phyloP scores from a whole-genome alignment of 73 alveolate species.

The Paraurostyla sp. region DNA sequence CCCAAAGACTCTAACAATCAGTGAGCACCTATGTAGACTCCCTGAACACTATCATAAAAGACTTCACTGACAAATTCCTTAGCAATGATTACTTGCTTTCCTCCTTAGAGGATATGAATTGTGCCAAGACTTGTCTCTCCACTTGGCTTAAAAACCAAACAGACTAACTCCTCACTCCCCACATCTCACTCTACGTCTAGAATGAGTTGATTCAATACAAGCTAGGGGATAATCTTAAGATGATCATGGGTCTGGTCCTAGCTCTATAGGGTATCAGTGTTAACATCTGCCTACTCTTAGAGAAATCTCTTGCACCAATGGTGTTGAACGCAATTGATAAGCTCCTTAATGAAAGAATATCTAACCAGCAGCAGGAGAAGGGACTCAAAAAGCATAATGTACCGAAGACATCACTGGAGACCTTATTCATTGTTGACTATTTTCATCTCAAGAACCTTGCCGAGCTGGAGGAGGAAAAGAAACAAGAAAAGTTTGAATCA shows the following conservation, averaged over 20 bases:
- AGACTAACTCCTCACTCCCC: not conserved
- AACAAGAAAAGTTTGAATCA: slow-evolving; percentile 17
- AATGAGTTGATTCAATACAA: slow-evolving; percentile 13
- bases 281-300: not conserved
- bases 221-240: slow-evolving; percentile 14
- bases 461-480: slow-evolving; percentile 45
- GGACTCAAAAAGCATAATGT: slow-evolving; percentile 10
- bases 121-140: not conserved
- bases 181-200: not conserved
- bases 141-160: not conserved
- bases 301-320: slow-evolving; percentile 30
- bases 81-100: not conserved
- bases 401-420: slow-evolving; percentile 18
- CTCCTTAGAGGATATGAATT: not conserved
- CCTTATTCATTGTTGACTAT: slow-evolving; percentile 10
- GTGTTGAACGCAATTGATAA: slow-evolving; percentile 20
- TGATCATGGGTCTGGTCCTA: not conserved
- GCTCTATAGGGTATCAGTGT: slow-evolving; percentile 23
- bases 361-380: not conserved
- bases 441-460: not conserved
- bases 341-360: not conserved
- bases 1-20: slow-evolving; percentile 4
- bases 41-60: not conserved
- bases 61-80: not conserved
- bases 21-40: slow-evolving; percentile 42